These are phyloP conservation scores for Eragrostis nindensis DNA, from an alignment of 176 grass and related monocot genomes.

Conservation along the genomic window DNA sequence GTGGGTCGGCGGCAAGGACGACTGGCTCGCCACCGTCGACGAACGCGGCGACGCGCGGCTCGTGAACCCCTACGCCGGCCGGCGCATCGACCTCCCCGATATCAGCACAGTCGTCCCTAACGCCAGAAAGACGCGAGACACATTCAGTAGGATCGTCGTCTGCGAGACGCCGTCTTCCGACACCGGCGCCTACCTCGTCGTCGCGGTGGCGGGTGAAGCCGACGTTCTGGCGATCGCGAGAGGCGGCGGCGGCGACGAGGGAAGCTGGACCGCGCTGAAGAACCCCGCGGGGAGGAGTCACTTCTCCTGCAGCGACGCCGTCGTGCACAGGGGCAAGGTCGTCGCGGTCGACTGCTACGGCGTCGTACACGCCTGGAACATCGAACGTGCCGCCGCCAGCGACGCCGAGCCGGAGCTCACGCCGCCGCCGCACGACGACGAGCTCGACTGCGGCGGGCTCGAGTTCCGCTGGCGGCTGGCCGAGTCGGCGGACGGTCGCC, in stretches of 20 bases:
- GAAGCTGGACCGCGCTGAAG: not conserved
- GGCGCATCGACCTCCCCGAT: not conserved
- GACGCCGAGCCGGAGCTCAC: not conserved
- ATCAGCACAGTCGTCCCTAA: not conserved
- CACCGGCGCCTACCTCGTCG: not conserved
- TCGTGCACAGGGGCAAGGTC: conserved; percentile 14
- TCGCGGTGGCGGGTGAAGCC: rapidly evolving
- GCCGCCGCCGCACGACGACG: not conserved
- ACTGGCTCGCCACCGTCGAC: not conserved
- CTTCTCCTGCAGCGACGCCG: not conserved
- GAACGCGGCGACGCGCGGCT: not conserved
- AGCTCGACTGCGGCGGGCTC: not conserved
- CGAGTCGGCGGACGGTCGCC: not conserved
- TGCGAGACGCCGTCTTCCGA: not conserved
- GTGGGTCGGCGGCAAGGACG: conserved; percentile 10
- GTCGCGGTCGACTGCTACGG: not conserved
- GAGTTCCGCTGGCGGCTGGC: not conserved
- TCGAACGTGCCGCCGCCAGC: not conserved
- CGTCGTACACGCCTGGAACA: not conserved
- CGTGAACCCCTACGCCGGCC: not conserved
- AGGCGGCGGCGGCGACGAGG: not conserved
- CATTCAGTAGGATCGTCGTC: not conserved
- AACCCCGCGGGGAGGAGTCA: not conserved
- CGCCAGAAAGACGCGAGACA: not conserved
- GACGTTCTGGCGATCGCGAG: not conserved